Conservation (phyloP, 2,329 filamentous ascomycete species). For the Xylogone sp. region DNA sequence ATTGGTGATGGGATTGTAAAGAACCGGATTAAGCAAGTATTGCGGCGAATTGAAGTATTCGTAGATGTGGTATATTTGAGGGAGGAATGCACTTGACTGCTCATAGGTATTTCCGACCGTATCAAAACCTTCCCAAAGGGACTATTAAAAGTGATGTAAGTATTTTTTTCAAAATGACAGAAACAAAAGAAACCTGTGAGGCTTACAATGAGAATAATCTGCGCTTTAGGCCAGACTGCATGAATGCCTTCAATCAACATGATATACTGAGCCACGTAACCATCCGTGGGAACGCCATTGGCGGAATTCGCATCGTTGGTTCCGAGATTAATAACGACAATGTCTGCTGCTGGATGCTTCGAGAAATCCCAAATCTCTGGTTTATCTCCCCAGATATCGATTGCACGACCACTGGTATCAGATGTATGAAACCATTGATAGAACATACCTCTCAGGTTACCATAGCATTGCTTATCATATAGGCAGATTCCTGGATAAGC, state of each 20-base stretch:
- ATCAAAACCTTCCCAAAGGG: constrained; percentile 52
- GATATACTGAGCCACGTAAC: constrained; percentile 38
- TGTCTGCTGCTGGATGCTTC: constrained; percentile 36
- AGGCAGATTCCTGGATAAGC: constrained; percentile 57
- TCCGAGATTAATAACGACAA: constrained; percentile 44
- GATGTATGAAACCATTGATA: constrained; percentile 56
- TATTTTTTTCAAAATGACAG: neutral
- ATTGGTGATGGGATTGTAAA: constrained; percentile 38
- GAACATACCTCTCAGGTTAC: constrained; percentile 43
- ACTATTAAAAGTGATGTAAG: constrained; percentile 31
- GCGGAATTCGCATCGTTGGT: constrained; percentile 42
- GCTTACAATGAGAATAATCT: constrained; percentile 40
- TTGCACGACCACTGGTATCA: constrained; percentile 35
- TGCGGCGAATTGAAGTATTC: constrained; percentile 46
- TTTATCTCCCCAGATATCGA: constrained; percentile 29
- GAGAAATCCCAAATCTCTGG: constrained; percentile 43
- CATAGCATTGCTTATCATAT: constrained; percentile 52
- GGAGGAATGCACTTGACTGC: constrained; percentile 42
- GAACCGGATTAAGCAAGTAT: constrained; percentile 35
- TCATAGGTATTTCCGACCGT: constrained; percentile 45
- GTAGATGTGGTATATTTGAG: constrained; percentile 47
- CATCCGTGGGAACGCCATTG: constrained; percentile 36
- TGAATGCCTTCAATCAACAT: constrained; percentile 44
- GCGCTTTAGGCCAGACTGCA: constrained; percentile 41
- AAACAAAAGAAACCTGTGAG: constrained; percentile 28